phyloP scores from a whole-genome alignment of 306 rosid species.

The Quercus berberidifolia region DNA sequence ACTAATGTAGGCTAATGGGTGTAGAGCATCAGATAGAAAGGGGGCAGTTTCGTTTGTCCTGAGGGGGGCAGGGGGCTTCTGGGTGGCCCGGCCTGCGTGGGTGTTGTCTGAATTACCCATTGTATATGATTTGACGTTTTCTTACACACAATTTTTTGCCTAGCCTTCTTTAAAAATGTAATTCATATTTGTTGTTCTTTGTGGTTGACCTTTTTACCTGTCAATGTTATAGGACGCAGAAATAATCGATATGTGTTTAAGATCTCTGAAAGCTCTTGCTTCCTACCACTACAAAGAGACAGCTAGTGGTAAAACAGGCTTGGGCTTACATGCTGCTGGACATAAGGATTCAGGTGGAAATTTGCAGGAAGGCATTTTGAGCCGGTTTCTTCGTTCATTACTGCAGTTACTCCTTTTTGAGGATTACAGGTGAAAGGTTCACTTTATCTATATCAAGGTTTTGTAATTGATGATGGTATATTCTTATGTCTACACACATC shows the following conservation, averaged over 20 bases:
- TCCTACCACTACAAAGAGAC: conserved; percentile 76
- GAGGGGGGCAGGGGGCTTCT: not conserved
- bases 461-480: not conserved
- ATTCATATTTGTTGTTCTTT: not conserved
- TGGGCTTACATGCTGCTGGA: conserved; percentile 64
- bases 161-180: not conserved
- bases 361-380: conserved; percentile 75
- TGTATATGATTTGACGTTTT: not conserved
- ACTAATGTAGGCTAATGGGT: not conserved
- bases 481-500: not conserved
- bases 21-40: not conserved
- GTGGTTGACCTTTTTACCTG: conserved; percentile 16
- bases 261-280: conserved; percentile 86
- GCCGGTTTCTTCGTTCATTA: conserved; percentile 76
- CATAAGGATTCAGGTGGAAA: conserved; percentile 53
- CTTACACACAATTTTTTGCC: not conserved
- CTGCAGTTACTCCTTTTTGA: conserved; percentile 86
- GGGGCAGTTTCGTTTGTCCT: not conserved
- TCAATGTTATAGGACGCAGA: conserved; percentile 63
- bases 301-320: conserved; percentile 59
- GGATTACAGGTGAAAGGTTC: conserved; percentile 64
- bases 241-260: conserved; percentile 76
- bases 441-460: not conserved
- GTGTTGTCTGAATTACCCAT: not conserved
- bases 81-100: not conserved